Conservation (phyloP, 2,329 filamentous ascomycete genomes). For the Colletotrichum gigasporum region DNA sequence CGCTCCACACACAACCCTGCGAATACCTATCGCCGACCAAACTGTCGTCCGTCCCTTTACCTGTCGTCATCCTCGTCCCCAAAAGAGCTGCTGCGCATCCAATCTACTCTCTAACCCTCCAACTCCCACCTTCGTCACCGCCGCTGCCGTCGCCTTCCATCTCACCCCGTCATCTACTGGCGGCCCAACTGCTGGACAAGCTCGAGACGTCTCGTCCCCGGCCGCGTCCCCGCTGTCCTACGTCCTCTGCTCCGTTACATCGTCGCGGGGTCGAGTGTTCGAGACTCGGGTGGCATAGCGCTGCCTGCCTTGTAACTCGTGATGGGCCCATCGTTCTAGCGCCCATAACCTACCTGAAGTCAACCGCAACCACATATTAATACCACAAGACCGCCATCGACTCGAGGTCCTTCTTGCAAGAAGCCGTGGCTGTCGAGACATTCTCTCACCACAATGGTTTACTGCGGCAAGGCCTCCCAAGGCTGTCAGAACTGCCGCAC, state of each 20-base stretch:
- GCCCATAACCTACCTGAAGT: background rate
- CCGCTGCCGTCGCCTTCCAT: background rate
- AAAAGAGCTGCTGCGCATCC: background rate
- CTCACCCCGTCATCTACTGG: background rate
- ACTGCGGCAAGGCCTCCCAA: constrained; percentile 65
- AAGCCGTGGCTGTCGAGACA: background rate
- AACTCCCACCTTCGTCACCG: too few species aligned
- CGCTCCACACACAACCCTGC: constrained; percentile 7
- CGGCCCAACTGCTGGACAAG: background rate
- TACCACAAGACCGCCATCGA: background rate
- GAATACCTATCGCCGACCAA: background rate
- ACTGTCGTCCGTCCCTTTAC: background rate
- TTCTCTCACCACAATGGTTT: constrained; percentile 54
- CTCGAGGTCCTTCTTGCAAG: background rate
- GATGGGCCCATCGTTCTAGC: constrained; percentile 14
- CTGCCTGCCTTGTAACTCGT: constrained; percentile 20
- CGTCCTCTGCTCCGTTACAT: background rate
- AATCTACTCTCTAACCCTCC: background rate
- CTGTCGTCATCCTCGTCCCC: background rate
- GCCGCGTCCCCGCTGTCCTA: background rate
- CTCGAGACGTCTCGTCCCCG: background rate
- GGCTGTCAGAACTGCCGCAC: constrained; percentile 64
- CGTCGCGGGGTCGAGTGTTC: background rate
- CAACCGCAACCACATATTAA: background rate
- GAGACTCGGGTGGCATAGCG: constrained; percentile 11